phyloP scores from a whole-genome alignment of 192 early-diverging fungal genomes.

The Dissophora ornata region DNA sequence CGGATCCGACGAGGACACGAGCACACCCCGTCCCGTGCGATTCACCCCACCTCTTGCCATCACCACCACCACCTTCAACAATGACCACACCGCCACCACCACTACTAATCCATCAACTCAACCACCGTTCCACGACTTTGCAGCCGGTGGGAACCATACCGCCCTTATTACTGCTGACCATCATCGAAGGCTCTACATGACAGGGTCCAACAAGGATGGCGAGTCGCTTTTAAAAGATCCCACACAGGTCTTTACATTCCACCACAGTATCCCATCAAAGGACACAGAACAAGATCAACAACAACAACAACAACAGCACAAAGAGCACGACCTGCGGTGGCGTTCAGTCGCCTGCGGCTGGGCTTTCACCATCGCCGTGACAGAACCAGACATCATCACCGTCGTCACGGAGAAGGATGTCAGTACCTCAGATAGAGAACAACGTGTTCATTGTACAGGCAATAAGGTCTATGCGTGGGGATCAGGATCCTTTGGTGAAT shows the following conservation, averaged over 20 bases:
- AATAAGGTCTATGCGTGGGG: conserved; percentile 65
- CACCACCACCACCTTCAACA: background rate
- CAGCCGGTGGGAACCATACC: conserved; percentile 79
- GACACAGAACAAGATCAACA: background rate
- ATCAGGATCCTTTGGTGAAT: conserved; percentile 62
- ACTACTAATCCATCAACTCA: too few species aligned
- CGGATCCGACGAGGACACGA: conserved; percentile 60
- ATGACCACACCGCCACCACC: background rate
- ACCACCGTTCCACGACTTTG: conserved; percentile 46
- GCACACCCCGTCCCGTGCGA: conserved; percentile 23
- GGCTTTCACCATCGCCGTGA: conserved; percentile 65
- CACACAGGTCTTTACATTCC: conserved; percentile 15
- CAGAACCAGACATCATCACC: conserved; percentile 23
- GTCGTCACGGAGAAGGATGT: background rate
- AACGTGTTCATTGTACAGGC: background rate
- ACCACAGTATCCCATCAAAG: too few species aligned
- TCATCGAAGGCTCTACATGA: conserved; percentile 45
- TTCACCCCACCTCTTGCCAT: background rate
- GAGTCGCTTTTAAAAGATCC: conserved; percentile 54
- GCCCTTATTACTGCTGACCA: conserved; percentile 56
- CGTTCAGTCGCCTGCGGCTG: conserved; percentile 72
- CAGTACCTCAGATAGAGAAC: too few species aligned
- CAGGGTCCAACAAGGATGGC: conserved; percentile 61
- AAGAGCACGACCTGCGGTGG: conserved; percentile 20
- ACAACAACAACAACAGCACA: background rate